Base-by-base conservation (phyloP, 1,139 yeast species). In the Yamadazyma diddensiae region DNA sequence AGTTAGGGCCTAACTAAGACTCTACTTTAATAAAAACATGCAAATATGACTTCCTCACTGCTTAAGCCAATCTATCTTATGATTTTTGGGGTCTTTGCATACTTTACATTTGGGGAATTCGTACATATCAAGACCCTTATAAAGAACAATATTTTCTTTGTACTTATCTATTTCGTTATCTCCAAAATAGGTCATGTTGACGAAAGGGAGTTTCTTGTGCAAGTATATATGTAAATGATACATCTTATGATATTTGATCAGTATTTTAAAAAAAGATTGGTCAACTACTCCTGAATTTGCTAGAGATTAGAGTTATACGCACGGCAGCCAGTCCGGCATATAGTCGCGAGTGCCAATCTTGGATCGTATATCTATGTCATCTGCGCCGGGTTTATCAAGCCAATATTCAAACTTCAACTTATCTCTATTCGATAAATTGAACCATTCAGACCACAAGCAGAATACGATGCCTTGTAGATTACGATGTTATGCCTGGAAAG, bases 51-150 rank as follows among this genome's bases (percentile, higher is more conserved):
- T n/a, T n/a, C n/a, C n/a, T n/a, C n/a, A 21, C 22, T 15, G n/a
- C 20, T 26, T 26, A 4, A 26, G 22, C 30, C 30, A 35, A 17
- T 33, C 16, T 4, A 35, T 13, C 22, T 24, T 12, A 13, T 23
- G 15, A 6, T 23, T 12, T 6, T 15, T 27, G 9, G 21, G 21
- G 11, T 32, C 23, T 25, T 28, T 15, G 19, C 41, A 37, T 9
- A 36, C 41, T 14, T 30, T 32, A 27, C 43, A 39, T 21, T 37
- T 36, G 20, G 36, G 31, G 30, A 39, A 39, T 22, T 35, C 39
- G 26, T 39, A 35, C 39, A 37, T 24, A 10, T 32, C 34, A 13
- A 30, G 24, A 14, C 41, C 43, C 26, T 39, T 39, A 19, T 39
- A 39, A 14, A 15, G 13, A 10, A 37, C 28, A 3, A n/a, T 35